Evolutionary conservation across 352 stramenopile genomes (phyloP).

Genomic region (Pythium myriotylum): DNA sequence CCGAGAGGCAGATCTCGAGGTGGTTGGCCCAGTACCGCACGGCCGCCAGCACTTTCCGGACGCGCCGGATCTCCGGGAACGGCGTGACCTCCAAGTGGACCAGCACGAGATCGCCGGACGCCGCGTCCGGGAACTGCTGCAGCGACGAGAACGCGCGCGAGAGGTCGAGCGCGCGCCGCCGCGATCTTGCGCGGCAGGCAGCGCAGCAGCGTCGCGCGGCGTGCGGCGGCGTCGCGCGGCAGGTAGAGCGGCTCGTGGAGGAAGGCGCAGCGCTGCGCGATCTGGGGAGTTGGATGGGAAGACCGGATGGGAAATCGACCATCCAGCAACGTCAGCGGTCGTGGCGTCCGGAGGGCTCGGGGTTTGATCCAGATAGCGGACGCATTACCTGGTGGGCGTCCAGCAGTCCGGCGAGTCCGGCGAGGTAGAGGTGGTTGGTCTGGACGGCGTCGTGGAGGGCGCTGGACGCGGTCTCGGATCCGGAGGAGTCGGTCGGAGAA

Average conservation of each 20-base stretch:
- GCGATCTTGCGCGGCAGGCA: too few relatives aligned
- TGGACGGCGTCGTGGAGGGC: background rate
- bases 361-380: too few relatives aligned
- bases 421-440: background rate
- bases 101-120: background rate
- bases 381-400: slow-evolving; percentile 2
- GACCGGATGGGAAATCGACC: too few relatives aligned
- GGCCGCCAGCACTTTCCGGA: background rate
- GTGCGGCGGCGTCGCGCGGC: too few relatives aligned
- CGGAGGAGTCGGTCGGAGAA: too few relatives aligned
- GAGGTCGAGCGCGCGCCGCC: background rate
- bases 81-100: slow-evolving; percentile 5
- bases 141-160: background rate
- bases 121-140: background rate
- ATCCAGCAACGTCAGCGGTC: background rate
- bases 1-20: slow-evolving; percentile 3
- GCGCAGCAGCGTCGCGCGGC: too few relatives aligned
- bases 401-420: background rate
- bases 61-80: background rate
- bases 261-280: background rate
- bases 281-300: too few relatives aligned
- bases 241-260: too few relatives aligned
- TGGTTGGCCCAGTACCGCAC: slow-evolving; percentile 1
- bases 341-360: background rate
- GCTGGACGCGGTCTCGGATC: background rate